Conservation (phyloP, 768 basidiomycete genomes). For the Fistulinella prunicolor region DNA sequence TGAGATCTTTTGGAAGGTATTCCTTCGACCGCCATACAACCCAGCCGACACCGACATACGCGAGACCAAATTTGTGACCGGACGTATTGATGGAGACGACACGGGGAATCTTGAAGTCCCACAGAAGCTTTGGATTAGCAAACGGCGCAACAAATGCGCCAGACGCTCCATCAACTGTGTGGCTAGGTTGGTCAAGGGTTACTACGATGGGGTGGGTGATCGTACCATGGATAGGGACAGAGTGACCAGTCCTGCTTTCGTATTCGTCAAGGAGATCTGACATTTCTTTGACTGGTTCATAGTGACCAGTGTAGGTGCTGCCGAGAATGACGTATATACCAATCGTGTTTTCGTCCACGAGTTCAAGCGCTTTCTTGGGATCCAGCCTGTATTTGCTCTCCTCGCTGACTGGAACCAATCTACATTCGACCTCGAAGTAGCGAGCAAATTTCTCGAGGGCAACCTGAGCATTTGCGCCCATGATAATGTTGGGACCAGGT, state of each 20-base stretch:
- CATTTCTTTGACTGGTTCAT: constrained; percentile 86
- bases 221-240: constrained; percentile 42
- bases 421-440: constrained; percentile 62
- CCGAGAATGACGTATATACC: constrained; percentile 62
- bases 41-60: constrained; percentile 62
- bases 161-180: constrained; percentile 53
- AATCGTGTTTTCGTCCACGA: constrained; percentile 70
- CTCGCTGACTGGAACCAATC: constrained; percentile 61
- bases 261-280: constrained; percentile 64
- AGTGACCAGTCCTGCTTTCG: constrained; percentile 43
- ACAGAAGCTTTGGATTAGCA: constrained; percentile 47
- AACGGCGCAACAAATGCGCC: constrained; percentile 66
- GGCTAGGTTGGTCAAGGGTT: constrained; percentile 2
- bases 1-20: constrained; percentile 63
- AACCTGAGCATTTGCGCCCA: constrained; percentile 70
- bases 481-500: constrained; percentile 62
- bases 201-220: constrained; percentile 24
- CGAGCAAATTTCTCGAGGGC: constrained; percentile 70
- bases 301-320: constrained; percentile 57
- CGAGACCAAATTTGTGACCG: constrained; percentile 61
- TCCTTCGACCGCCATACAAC: constrained; percentile 58
- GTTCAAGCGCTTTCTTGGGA: constrained; percentile 59
- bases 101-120: constrained; percentile 61
- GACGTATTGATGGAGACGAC: constrained; percentile 59
- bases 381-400: constrained; percentile 78